Evolutionary conservation across 2,329 filamentous ascomycete genomes (phyloP), one percentile per base, ranked within the genome.

Genomic region (Alternaria triticimaculans): DNA sequence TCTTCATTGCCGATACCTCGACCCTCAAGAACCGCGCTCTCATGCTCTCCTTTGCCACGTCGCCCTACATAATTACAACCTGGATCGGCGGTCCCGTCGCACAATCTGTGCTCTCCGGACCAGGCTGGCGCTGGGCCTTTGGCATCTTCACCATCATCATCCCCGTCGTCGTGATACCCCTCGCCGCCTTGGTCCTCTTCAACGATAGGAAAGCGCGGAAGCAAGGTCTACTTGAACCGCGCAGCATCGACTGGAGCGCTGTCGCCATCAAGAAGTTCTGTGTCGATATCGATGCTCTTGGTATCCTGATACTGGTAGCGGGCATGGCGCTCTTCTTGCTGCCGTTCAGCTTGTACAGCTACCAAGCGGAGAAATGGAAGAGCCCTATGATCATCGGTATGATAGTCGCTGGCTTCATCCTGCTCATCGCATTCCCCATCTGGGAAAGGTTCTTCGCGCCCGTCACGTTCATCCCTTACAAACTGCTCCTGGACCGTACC

Each of bases 1-100:
- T 92, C 21, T 88, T 92, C 68, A 87, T 90, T 58, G 88, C 89
- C 23, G 90, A 92, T 68, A 90, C 88, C 1, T 88, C 89, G 1
- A 84, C 83, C 18, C 80, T 92, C 33, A 83, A 85, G 58, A 90
- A 90, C 68, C 84, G 90, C 75, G 87, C 86, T 2, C 81, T 92
- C 46, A 85, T 89, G 72, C 86, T 88, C 41, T 87, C 88, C 6
- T 84, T 90, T 55, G 84, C 87, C 3, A 84, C 84, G 43, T 87
- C 89, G 0, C 89, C 90, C 0, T 91, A 89, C 71, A 84, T 92
- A 67, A 84, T 87, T 70, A 91, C 89, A 4, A 86, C 88, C 3
- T 92, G 86, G 82, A 82, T 88, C 51, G 86, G 88, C 2, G 84
- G 87, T 1, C 85, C 84, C 46, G 85, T 89, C 59, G 86, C 88